Evolutionary conservation across 305 asterid species (phyloP), one percentile per base, ranked within the genome.

Genomic region (Fraxinus sp.): DNA sequence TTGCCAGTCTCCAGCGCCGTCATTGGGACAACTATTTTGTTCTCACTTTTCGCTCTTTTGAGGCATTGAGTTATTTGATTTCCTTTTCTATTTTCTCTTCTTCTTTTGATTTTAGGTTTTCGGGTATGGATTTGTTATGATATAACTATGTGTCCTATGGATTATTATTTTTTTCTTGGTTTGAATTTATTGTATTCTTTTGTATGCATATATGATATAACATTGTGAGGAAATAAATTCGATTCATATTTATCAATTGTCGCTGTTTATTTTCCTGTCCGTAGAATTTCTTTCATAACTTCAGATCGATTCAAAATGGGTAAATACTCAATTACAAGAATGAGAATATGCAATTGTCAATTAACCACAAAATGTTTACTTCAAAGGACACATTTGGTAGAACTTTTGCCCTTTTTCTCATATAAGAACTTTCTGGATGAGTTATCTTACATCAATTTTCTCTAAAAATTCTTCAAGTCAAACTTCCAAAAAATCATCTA

Each of bases 21-120:
- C 78, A 80, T 90, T 4, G 93, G 86, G 2, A 75, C 87, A 22
- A 86, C 91, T 82, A 72, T 90, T 11, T 72, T 88, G 37, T 37
- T 86, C 82, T 88, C 92, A 10, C 84, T 76, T 35, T 74, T 83
- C 20, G 89, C 91, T 14, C 80, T 90, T 8, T 36, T 81, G 86
- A 85, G 88, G 88, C 87, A 85, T 20, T 87, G 86, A 87, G 41
- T 68, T 37, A 30, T 8, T 77, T 52, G 7, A 16, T 52, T 52
- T 52, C 62, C 62, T 14, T 52, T 1, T 5, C 3, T 52, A n/a
- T 52, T 52, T n/a, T 52, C 62, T 52, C 7, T 5, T 55, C 66
- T 49, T 14, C 62, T n/a, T 35, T 77, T 77, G 30, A 7, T 76
- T 4, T 36, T 80, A 13, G 24, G 22, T 28, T 46, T 75, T 46